Percentiles rank a stretch among this genome's conserved stretches.
These are phyloP conservation scores for Geotrichum phurueaensis DNA, from an alignment of 1,139 yeast genomes.

Conservation along the genomic window DNA sequence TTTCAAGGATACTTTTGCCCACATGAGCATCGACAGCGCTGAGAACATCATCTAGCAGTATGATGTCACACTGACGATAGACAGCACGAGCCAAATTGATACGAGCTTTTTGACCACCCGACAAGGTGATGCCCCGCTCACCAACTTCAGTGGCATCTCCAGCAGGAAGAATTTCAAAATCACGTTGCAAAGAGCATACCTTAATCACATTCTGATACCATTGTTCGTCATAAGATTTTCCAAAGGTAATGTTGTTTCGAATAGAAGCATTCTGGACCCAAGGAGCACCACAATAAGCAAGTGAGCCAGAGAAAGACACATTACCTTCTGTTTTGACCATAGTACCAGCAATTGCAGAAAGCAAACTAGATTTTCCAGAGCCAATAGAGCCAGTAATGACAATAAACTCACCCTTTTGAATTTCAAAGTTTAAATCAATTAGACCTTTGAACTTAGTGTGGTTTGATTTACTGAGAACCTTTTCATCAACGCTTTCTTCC, in stretches of 20 bases:
- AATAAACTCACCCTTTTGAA: conserved; percentile 53
- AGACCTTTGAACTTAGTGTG: conserved; percentile 40
- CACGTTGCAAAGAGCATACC: conserved; percentile 63
- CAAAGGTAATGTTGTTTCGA: conserved; percentile 67
- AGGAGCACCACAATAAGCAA: conserved; percentile 49
- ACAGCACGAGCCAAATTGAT: conserved; percentile 79
- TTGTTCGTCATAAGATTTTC: conserved; percentile 49
- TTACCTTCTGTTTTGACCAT: conserved; percentile 49
- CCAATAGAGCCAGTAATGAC: conserved; percentile 66
- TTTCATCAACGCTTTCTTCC: not conserved
- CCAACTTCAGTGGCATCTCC: conserved; percentile 87
- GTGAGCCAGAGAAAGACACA: conserved; percentile 37
- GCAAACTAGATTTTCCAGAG: conserved; percentile 60
- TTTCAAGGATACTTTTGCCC: conserved; percentile 71
- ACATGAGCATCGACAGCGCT: conserved; percentile 92
- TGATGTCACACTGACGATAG: conserved; percentile 59
- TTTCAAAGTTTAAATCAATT: conserved; percentile 40
- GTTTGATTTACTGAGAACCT: not conserved
- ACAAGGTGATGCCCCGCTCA: conserved; percentile 82
- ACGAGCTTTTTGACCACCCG: conserved; percentile 93
- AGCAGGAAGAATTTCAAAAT: conserved; percentile 64
- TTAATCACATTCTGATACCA: conserved; percentile 52
- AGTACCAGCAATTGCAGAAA: conserved; percentile 55
- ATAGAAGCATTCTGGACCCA: conserved; percentile 86
- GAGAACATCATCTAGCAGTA: conserved; percentile 76